phyloP scores from a whole-genome alignment of 345 rosid genomes.

The Acer negundo region DNA sequence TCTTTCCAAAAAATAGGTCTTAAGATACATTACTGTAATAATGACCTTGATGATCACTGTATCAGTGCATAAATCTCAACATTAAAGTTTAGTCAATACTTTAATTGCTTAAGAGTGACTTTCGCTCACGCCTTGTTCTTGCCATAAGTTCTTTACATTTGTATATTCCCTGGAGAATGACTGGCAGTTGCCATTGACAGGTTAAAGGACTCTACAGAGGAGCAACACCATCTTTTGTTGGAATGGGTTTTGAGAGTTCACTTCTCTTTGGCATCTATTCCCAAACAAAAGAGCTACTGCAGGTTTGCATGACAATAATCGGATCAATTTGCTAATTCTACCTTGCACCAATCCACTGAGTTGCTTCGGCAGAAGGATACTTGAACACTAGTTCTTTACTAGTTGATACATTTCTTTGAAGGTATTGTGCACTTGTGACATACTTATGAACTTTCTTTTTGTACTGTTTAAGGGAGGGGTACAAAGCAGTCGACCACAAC shows the following conservation, averaged over 20 bases:
- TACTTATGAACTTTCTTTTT: constrained; percentile 3
- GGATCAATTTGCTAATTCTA: constrained; percentile 17
- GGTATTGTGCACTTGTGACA: background rate
- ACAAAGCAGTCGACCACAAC: constrained; percentile 53
- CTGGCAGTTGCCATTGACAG: constrained; percentile 39
- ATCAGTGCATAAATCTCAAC: background rate
- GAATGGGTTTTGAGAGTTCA: constrained; percentile 93
- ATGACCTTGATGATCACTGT: background rate
- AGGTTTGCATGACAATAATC: constrained; percentile 42
- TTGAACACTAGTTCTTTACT: constrained; percentile 10
- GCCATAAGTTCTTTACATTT: background rate
- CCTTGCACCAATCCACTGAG: background rate
- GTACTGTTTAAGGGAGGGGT: constrained; percentile 49
- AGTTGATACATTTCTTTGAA: background rate
- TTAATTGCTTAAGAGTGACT: background rate
- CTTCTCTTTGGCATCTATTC: constrained; percentile 90
- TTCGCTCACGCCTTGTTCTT: background rate
- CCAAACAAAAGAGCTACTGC: constrained; percentile 80
- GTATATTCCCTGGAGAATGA: background rate
- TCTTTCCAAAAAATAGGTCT: background rate
- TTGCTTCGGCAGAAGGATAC: background rate
- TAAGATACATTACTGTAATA: background rate
- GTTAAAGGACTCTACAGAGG: constrained; percentile 90
- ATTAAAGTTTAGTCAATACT: background rate
- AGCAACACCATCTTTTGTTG: constrained; percentile 84